A percentile compares a stretch with the other conserved stretches of the same genome.
Evolutionary conservation across 805 yeast species (phyloP).

Genomic region (Sugiyamaella chiloensis): DNA sequence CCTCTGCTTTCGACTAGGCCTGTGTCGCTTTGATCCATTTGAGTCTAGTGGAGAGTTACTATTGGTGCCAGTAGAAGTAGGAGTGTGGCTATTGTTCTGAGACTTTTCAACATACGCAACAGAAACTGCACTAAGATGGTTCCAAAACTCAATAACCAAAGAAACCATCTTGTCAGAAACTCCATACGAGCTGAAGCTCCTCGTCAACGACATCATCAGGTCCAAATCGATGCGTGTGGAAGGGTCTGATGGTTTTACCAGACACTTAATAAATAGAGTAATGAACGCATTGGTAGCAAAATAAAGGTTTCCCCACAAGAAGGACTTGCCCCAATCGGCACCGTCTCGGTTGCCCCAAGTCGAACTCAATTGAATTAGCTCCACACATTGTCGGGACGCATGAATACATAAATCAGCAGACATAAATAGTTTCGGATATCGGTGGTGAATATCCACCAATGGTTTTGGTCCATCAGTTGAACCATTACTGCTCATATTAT

Average conservation of each 20-base stretch:
- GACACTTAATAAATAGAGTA: constrained; percentile 22
- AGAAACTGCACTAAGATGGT: constrained; percentile 4
- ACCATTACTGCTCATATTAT: too few species aligned
- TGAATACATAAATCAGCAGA: constrained; percentile 22
- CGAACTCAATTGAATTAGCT: constrained; percentile 14
- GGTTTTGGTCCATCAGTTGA: too few species aligned
- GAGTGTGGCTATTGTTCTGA: neutral
- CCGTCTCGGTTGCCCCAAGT: neutral
- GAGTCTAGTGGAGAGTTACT: neutral
- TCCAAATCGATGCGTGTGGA: constrained; percentile 19
- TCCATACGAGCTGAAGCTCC: neutral
- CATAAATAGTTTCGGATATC: constrained; percentile 20
- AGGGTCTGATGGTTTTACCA: constrained; percentile 19
- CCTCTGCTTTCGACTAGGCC: neutral
- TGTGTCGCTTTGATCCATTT: neutral
- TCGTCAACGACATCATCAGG: constrained; percentile 5
- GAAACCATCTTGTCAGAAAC: neutral
- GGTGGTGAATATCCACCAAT: constrained; percentile 3
- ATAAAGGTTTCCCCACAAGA: constrained; percentile 15
- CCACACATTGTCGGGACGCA: constrained; percentile 21
- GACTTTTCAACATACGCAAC: constrained; percentile 12
- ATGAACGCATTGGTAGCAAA: constrained; percentile 18
- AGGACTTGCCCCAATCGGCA: constrained; percentile 12
- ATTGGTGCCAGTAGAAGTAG: constrained; percentile 2
- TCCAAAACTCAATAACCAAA: constrained; percentile 14